These are phyloP conservation scores for Aspergillus tubingensis DNA, from an alignment of 2,329 filamentous ascomycete species.

Conservation along the genomic window DNA sequence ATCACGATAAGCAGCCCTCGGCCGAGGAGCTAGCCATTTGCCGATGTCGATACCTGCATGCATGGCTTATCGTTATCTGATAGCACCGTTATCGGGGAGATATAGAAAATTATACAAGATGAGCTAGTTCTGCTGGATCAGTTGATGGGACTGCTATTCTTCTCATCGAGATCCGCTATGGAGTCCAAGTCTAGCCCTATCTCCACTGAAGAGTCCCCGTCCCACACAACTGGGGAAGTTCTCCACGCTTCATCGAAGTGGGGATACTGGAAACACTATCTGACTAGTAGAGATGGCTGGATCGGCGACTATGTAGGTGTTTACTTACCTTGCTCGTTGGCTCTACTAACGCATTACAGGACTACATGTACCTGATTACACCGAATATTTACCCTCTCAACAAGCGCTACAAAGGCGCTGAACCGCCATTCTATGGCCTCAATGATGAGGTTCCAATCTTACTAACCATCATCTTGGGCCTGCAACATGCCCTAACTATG, in stretches of 20 bases:
- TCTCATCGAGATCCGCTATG: neutral
- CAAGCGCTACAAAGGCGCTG: slow-evolving; percentile 45
- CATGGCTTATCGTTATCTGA: neutral
- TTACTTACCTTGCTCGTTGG: neutral
- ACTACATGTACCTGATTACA: slow-evolving; percentile 57
- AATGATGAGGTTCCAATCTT: slow-evolving; percentile 76
- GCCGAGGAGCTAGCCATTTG: neutral
- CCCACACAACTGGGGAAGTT: neutral
- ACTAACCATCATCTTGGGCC: slow-evolving; percentile 71
- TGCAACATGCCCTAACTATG: slow-evolving; percentile 81
- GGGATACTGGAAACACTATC: slow-evolving; percentile 27
- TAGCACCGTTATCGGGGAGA: neutral
- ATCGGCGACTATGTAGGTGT: slow-evolving; percentile 49
- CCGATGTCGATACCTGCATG: neutral
- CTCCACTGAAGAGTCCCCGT: slow-evolving; percentile 2
- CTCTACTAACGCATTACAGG: slow-evolving; percentile 25
- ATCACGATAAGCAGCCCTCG: neutral
- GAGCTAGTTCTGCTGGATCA: neutral
- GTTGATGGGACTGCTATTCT: too few relatives aligned
- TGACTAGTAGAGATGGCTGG: slow-evolving; percentile 45
- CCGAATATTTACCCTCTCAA: slow-evolving; percentile 58
- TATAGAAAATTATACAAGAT: neutral
- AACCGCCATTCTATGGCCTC: slow-evolving; percentile 82
- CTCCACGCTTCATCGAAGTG: slow-evolving; percentile 13
- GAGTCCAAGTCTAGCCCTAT: slow-evolving; percentile 5